phyloP scores from a whole-genome alignment of 1,284 basidiomycete genomes.

The Trichosporon faecale region DNA sequence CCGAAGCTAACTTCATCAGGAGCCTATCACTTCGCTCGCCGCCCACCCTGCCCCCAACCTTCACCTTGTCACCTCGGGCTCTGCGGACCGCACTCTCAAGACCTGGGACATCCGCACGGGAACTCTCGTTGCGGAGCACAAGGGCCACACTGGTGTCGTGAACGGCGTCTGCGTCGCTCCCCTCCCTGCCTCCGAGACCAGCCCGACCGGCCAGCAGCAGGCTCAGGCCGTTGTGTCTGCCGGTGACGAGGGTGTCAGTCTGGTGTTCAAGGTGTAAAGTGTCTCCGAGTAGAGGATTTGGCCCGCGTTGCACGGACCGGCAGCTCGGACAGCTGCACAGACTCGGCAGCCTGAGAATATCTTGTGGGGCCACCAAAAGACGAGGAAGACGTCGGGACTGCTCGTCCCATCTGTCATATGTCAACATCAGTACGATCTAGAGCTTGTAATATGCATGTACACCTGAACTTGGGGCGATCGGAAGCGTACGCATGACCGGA shows the following conservation, averaged over 20 bases:
- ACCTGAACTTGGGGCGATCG: neutral
- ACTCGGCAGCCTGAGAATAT: neutral
- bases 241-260: constrained; percentile 77
- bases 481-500: neutral
- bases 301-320: neutral
- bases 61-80: constrained; percentile 74
- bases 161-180: constrained; percentile 68
- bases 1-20: constrained; percentile 53
- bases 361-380: neutral
- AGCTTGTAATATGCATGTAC: constrained; percentile 12
- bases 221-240: constrained; percentile 67
- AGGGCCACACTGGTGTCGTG: constrained; percentile 78
- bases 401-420: neutral
- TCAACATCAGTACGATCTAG: neutral
- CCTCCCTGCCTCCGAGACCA: constrained; percentile 39
- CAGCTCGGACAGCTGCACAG: neutral
- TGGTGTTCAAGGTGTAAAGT: constrained; percentile 57
- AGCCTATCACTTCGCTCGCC: constrained; percentile 78
- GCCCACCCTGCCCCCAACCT: constrained; percentile 65
- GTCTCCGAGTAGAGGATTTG: neutral
- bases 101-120: constrained; percentile 94
- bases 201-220: constrained; percentile 32
- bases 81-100: constrained; percentile 77
- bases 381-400: neutral
- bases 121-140: constrained; percentile 70